phyloP scores from a whole-genome alignment of 2,329 filamentous ascomycete genomes.

The Ophiostoma sp. region DNA sequence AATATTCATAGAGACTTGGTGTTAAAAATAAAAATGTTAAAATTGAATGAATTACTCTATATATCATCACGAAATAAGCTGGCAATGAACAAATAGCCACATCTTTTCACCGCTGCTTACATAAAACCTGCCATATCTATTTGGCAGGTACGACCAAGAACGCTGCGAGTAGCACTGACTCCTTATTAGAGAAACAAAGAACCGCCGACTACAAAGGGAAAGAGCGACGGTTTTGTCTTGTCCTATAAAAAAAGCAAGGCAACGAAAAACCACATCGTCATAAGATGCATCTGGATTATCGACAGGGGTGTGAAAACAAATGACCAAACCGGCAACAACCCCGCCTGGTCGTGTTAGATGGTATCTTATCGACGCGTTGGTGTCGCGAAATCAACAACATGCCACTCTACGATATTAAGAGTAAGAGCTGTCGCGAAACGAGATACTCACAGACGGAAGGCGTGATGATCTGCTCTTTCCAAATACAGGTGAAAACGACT shows the following conservation, averaged over 20 bases:
- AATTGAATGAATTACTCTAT: too few species aligned
- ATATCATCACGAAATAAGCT: too few species aligned
- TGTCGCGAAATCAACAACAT: conserved; percentile 10
- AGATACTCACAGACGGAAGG: not conserved
- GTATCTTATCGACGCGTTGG: conserved; percentile 1
- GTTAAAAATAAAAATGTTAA: too few species aligned
- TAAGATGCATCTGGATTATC: not conserved
- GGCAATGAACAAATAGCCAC: too few species aligned
- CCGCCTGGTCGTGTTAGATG: not conserved
- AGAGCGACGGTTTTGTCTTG: too few species aligned
- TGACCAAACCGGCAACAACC: conserved; percentile 8
- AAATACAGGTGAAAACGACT: not conserved
- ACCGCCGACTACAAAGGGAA: not conserved
- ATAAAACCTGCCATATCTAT: not conserved
- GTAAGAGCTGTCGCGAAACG: not conserved
- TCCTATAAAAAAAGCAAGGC: not conserved
- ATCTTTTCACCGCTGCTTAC: not conserved
- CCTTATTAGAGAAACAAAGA: not conserved
- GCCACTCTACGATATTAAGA: not conserved
- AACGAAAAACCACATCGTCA: not conserved
- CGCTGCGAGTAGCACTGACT: not conserved
- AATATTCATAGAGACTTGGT: too few species aligned
- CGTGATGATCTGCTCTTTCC: not conserved
- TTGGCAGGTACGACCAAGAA: not conserved
- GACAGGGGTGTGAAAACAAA: conserved; percentile 5